Evolutionary conservation across 164 flowering plant species (phyloP).

Genomic region (Buxus sempervirens): DNA sequence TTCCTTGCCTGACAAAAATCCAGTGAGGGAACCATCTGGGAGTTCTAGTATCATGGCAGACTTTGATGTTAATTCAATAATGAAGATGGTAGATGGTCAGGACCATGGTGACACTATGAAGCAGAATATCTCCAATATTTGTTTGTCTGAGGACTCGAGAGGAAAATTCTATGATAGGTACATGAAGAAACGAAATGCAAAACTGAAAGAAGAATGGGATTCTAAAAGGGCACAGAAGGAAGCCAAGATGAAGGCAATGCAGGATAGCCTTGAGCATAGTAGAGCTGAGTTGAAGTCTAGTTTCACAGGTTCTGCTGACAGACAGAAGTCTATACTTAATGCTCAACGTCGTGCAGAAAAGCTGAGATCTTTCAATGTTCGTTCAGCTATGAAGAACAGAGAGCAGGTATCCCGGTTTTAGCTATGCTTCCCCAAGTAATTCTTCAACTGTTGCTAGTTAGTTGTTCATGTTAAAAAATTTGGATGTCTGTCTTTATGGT

Average conservation of each 20-base stretch:
- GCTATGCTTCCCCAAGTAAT: neutral
- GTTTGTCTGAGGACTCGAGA: conserved; percentile 55
- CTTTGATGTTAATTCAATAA: conserved; percentile 28
- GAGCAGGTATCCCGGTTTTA: conserved; percentile 59
- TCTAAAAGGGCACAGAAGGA: conserved; percentile 75
- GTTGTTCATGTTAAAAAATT: neutral
- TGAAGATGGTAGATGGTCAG: conserved; percentile 31
- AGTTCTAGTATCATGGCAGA: conserved; percentile 28
- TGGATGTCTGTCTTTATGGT: neutral
- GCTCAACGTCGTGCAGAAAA: conserved; percentile 66
- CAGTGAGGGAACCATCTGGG: conserved; percentile 24
- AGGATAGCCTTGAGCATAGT: conserved; percentile 74
- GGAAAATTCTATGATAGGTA: conserved; percentile 77
- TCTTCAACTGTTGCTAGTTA: neutral
- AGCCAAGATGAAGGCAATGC: conserved; percentile 87
- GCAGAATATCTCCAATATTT: conserved; percentile 41
- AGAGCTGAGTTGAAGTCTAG: conserved; percentile 75
- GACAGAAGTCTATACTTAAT: conserved; percentile 40
- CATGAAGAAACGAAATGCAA: conserved; percentile 86
- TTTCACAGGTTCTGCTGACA: conserved; percentile 53
- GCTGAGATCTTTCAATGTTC: conserved; percentile 55
- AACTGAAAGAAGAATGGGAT: conserved; percentile 77
- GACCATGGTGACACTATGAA: conserved; percentile 27
- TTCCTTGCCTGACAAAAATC: conserved; percentile 24
- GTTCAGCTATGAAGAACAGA: conserved; percentile 35